Base-by-base conservation (phyloP, 2,329 filamentous ascomycete genomes). In the Elsinoe batatas region DNA sequence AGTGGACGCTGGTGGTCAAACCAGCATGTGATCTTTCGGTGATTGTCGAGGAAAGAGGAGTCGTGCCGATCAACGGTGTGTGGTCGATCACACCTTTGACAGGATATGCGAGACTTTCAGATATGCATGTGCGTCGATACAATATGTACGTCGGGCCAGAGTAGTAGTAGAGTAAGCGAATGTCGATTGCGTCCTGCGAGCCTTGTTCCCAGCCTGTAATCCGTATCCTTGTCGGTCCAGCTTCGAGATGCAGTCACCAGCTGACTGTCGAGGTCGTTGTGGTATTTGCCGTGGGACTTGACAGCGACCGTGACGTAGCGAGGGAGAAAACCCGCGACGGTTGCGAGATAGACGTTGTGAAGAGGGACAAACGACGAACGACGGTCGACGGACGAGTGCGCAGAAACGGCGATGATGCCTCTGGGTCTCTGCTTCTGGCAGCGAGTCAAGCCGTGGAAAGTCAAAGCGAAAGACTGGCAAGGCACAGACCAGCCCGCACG, bases 1-100 rank as follows among this genome's bases (percentile, higher is more conserved):
- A 71, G 63, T 61, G 70, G 69, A 71, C 68, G 68, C 69, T 68
- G 68, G 66, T 62, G 44, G 53, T 59, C 53, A 58, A 64, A 65
- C 65, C 68, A 67, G 66, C 67, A 64, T 30, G 53, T 50, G 44
- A 53, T 30, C 51, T 44, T 51, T 15, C 2, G 32, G 20, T 50
- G n/a, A n/a, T 37, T 17, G 30, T 49, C 13, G 46, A 18, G 17
- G 20, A 35, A 51, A 26, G 32, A 37, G 33, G 33, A 51, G 32
- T 20, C 15, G 47, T 51, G 47, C 47, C 47, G 47, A 51, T 51
- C 47, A 51, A 51, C 47, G 47, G 47, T 51, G 47, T 17, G 32
- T 17, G 47, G 47, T 51, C 47, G 47, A 51, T 51, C 47, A 51
- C 32, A 36, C 33, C 47, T 51, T 51, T 22, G 35, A 38, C 47